phyloP scores from a whole-genome alignment of 495 filamentous ascomycete genomes.

The Pseudevernia furfuracea region DNA sequence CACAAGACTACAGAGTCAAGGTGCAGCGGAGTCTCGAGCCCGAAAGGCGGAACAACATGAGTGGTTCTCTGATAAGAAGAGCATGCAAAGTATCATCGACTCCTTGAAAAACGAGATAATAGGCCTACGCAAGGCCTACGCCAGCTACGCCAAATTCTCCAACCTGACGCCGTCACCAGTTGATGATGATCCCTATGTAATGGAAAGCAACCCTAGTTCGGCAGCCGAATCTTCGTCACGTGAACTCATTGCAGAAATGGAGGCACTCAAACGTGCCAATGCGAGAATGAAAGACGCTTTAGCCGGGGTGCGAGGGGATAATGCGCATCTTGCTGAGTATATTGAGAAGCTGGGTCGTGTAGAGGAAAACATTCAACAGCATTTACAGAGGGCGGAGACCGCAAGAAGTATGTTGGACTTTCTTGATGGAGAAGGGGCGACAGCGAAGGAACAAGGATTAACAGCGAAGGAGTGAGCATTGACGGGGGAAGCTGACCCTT shows the following conservation, averaged over 20 bases:
- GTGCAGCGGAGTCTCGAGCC: slow-evolving; percentile 7
- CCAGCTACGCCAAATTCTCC: background rate
- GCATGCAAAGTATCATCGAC: slow-evolving; percentile 8
- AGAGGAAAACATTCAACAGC: slow-evolving; percentile 2
- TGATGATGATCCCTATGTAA: background rate
- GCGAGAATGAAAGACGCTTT: slow-evolving; percentile 10
- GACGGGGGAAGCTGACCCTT: background rate
- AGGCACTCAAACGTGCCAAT: slow-evolving; percentile 4
- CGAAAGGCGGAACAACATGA: slow-evolving; percentile 19
- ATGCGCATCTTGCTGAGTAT: slow-evolving; percentile 8
- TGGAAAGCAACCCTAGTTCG: too few relatives aligned
- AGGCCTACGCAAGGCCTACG: background rate
- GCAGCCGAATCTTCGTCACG: background rate
- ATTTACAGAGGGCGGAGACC: background rate
- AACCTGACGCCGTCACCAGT: background rate
- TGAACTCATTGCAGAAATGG: slow-evolving; percentile 3
- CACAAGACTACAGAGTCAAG: slow-evolving; percentile 17
- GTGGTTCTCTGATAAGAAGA: slow-evolving; percentile 17
- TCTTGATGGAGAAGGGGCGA: background rate
- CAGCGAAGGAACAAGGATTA: background rate
- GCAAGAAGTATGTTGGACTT: background rate
- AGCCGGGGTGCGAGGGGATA: slow-evolving; percentile 7
- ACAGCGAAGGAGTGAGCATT: background rate
- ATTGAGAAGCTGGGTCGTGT: slow-evolving; percentile 6
- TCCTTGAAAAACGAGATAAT: slow-evolving; percentile 5